These are phyloP conservation scores for Salvia miltiorrhiza DNA, from an alignment of 257 asterid genomes.

Conservation along the genomic window DNA sequence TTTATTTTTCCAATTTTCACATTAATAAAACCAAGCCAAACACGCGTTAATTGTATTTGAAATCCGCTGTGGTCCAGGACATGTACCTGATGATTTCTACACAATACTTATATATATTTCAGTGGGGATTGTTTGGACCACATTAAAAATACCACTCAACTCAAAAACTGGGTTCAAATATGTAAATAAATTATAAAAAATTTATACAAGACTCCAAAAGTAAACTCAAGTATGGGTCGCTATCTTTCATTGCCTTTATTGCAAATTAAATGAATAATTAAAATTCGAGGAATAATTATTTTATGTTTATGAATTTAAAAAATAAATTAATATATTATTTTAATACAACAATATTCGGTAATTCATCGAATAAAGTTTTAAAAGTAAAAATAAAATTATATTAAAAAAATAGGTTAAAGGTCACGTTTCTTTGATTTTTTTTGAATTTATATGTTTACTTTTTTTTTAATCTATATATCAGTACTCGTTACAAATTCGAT, in stretches of 20 bases:
- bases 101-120: neutral
- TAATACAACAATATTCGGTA: too few species aligned
- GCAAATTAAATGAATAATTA: neutral
- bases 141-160: neutral
- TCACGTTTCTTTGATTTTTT: too few species aligned
- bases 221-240: conserved; percentile 39
- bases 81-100: conserved; percentile 12
- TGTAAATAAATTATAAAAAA: conserved; percentile 28
- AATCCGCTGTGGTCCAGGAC: conserved; percentile 19
- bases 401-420: too few species aligned
- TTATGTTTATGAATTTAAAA: too few species aligned
- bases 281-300: too few species aligned
- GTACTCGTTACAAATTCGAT: too few species aligned
- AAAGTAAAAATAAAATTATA: too few species aligned
- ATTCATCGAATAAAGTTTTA: too few species aligned
- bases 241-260: conserved; percentile 23
- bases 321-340: too few species aligned
- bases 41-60: neutral
- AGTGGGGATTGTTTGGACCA: conserved; percentile 30
- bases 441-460: too few species aligned
- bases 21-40: neutral
- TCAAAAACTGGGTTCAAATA: neutral
- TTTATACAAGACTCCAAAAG: conserved; percentile 29
- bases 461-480: too few species aligned
- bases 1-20: neutral